These are phyloP conservation scores for Zasmidium cellare DNA, from an alignment of 2,329 filamentous ascomycete genomes.

Conservation along the genomic window DNA sequence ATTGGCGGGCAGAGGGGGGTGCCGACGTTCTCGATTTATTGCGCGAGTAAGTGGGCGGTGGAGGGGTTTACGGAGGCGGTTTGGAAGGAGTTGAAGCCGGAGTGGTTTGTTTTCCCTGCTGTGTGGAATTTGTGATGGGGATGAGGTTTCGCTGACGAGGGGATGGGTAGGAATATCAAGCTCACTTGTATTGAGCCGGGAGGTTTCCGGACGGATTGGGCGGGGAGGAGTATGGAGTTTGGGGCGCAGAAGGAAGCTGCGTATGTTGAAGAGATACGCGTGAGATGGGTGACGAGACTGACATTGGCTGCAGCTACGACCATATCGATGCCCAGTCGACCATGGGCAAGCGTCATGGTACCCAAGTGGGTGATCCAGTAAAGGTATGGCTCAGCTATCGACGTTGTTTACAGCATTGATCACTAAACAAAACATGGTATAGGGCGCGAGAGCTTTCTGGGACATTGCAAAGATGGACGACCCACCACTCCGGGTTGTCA, in stretches of 20 bases:
- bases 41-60: constrained; percentile 48
- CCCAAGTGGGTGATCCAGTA: constrained; percentile 51
- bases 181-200: constrained; percentile 49
- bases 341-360: constrained; percentile 44
- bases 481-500: constrained; percentile 53
- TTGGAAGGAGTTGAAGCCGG: constrained; percentile 44
- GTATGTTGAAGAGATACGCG: too few relatives aligned
- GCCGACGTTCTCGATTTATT: constrained; percentile 44
- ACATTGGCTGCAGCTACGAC: constrained; percentile 37
- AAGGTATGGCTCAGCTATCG: constrained; percentile 51
- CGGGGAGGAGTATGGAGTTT: constrained; percentile 49
- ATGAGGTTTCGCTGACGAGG: background rate
- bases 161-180: constrained; percentile 37
- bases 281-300: too few relatives aligned
- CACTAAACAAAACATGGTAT: too few relatives aligned
- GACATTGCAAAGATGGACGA: constrained; percentile 55
- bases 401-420: too few relatives aligned
- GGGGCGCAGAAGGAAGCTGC: constrained; percentile 45
- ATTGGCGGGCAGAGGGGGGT: constrained; percentile 51
- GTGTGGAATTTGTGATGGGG: background rate
- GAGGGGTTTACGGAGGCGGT: constrained; percentile 51
- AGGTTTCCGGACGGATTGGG: constrained; percentile 50
- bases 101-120: too few relatives aligned
- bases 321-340: constrained; percentile 47
- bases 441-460: constrained; percentile 47